phyloP scores from a whole-genome alignment of 495 filamentous ascomycete genomes.

The Penicillium cosmopolitanum region DNA sequence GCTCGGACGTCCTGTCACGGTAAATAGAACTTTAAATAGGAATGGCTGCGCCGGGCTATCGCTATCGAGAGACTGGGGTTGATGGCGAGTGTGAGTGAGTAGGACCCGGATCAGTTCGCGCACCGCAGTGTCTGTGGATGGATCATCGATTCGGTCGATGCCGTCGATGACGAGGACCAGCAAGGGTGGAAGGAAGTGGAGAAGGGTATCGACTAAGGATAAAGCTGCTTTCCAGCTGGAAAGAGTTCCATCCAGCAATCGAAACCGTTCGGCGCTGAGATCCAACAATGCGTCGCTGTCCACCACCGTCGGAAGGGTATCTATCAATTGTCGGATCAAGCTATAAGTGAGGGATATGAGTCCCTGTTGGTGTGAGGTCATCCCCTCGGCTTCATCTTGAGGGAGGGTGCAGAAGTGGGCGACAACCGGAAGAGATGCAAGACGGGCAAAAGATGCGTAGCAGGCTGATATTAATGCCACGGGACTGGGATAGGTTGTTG shows the following conservation, averaged over 20 bases:
- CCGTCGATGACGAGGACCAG: slow-evolving; percentile 49
- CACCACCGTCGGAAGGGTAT: slow-evolving; percentile 45
- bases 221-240: slow-evolving; percentile 47
- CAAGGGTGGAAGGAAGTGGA: slow-evolving; percentile 47
- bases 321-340: slow-evolving; percentile 53
- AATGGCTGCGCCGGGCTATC: slow-evolving; percentile 34
- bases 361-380: slow-evolving; percentile 38
- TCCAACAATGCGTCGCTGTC: slow-evolving; percentile 43
- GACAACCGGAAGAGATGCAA: slow-evolving; percentile 43
- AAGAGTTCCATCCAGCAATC: slow-evolving; percentile 43
- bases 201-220: slow-evolving; percentile 42
- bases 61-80: slow-evolving; percentile 23
- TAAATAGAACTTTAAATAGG: slow-evolving; percentile 49
- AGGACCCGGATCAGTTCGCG: slow-evolving; percentile 43
- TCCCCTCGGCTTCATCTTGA: slow-evolving; percentile 23
- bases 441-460: slow-evolving; percentile 39
- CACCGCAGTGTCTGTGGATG: slow-evolving; percentile 40
- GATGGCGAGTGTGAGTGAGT: slow-evolving; percentile 42
- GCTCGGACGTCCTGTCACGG: slow-evolving; percentile 39
- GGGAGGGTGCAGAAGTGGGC: slow-evolving; percentile 49
- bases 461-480: slow-evolving; percentile 45
- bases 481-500: slow-evolving; percentile 30
- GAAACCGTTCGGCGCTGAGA: slow-evolving; percentile 44
- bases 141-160: slow-evolving; percentile 42
- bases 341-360: slow-evolving; percentile 51